A percentile compares a stretch with the other conserved stretches of the same genome.
These are phyloP conservation scores for Fraxinus albicans DNA, from an alignment of 305 asterid species.

Conservation along the genomic window DNA sequence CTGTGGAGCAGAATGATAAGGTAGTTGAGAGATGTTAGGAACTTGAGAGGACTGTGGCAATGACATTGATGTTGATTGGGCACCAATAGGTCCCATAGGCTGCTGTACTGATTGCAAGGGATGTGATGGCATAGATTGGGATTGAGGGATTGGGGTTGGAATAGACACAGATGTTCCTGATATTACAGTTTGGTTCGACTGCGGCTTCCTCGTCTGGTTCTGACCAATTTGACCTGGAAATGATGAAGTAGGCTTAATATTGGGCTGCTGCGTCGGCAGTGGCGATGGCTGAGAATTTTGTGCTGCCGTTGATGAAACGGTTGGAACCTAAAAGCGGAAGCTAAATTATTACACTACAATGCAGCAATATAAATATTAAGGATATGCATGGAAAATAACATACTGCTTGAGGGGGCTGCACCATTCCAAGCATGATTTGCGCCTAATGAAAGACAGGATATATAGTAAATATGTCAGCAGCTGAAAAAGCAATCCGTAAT, in stretches of 20 bases:
- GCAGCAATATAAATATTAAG: conserved; percentile 22
- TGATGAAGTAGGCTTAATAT: conserved; percentile 46
- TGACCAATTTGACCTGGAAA: conserved; percentile 52
- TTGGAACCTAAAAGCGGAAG: conserved; percentile 44
- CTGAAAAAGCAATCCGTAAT: conserved; percentile 1
- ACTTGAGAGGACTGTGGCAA: conserved; percentile 57
- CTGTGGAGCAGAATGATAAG: conserved; percentile 66
- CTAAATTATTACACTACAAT: conserved; percentile 20
- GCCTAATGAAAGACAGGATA: conserved; percentile 49
- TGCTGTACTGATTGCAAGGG: conserved; percentile 50
- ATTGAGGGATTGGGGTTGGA: conserved; percentile 51
- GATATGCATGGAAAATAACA: conserved; percentile 22
- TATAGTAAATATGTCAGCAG: conserved; percentile 18
- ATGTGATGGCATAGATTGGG: conserved; percentile 56
- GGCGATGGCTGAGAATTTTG: conserved; percentile 57
- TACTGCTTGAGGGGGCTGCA: conserved; percentile 77
- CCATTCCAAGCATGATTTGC: conserved; percentile 96
- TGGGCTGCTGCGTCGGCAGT: conserved; percentile 49
- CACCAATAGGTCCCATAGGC: conserved; percentile 50
- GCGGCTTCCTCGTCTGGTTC: conserved; percentile 69
- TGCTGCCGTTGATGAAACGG: conserved; percentile 46
- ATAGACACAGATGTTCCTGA: conserved; percentile 41
- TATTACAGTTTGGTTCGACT: conserved; percentile 42
- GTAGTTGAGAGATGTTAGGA: conserved; percentile 54
- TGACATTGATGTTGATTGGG: conserved; percentile 55